A percentile compares a stretch with the other conserved stretches of the same genome.
These are phyloP conservation scores for Fusarium palustre DNA, from an alignment of 2,329 filamentous ascomycete genomes.

Conservation along the genomic window DNA sequence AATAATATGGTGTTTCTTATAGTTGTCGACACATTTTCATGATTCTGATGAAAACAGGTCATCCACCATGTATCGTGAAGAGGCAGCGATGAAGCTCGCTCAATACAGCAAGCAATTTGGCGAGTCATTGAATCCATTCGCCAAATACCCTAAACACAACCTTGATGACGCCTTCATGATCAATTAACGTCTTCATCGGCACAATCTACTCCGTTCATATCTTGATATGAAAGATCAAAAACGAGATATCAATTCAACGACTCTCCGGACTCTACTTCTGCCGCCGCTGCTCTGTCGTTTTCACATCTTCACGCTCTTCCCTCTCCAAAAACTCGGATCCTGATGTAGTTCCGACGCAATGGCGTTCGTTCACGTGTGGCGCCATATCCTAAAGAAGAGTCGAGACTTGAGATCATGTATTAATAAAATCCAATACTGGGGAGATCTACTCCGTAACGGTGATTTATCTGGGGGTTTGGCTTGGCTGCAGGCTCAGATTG, in stretches of 20 bases:
- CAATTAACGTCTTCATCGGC: not conserved
- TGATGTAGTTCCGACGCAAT: conserved; percentile 30
- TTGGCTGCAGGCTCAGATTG: not conserved
- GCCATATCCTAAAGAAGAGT: not conserved
- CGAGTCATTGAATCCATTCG: not conserved
- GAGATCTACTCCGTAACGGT: conserved; percentile 7
- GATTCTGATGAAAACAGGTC: not conserved
- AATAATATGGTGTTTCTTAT: not conserved
- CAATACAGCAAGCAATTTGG: not conserved
- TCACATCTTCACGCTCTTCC: not conserved
- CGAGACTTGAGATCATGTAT: not conserved
- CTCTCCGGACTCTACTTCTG: conserved; percentile 30
- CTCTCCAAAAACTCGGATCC: conserved; percentile 6
- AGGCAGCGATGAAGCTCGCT: not conserved
- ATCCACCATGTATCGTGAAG: too few relatives aligned
- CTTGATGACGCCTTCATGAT: not conserved
- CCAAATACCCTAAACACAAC: not conserved
- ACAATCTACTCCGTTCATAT: not conserved
- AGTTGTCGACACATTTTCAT: not conserved
- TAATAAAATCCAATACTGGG: conserved; percentile 5
- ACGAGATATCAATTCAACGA: not conserved
- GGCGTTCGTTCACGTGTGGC: conserved; percentile 12
- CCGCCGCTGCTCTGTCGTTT: not conserved
- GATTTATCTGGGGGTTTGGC: not conserved
- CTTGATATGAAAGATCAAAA: not conserved